Base-by-base conservation (phyloP, 805 yeast genomes). In the Suhomyces sp. region DNA sequence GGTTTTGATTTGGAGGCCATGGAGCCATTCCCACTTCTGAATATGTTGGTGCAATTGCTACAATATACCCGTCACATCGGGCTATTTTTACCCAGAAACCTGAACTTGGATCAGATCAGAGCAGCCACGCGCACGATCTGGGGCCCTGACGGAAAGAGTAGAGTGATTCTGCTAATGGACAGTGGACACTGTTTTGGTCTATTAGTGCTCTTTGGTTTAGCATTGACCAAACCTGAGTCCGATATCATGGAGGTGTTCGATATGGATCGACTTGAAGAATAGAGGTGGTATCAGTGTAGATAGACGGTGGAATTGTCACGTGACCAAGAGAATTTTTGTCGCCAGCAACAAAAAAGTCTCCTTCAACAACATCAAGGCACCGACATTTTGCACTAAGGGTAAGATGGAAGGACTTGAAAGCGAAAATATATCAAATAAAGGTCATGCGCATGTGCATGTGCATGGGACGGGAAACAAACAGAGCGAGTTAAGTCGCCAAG, bases 51-150 rank as follows among this genome's bases (percentile, higher is more conserved):
- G n/a, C 76, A 76, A 19, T 65, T 83, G 53, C 58, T 69, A 29
- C 62, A 63, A 35, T 67, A 81, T 8, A 60, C 82, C 2, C 55
- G 65, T 1, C 79, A 82, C 55, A 78, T 85, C 27, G 83, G 81
- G 6, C 64, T 86, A 3, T 86, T 85, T 60, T 69, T 87, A 19
- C 94, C 94, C 1, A 72, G 83, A 54, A 84, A 82, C 57, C 78
- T 81, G 48, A 73, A 82, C 58, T 58, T 83, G 21, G 68, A 69
- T 29, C 89, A 85, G 57, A 60, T 87, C 6, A 61, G 79, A 0
- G 59, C 63, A 12, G 72, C 81, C 1, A 80, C 87, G 1, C 63
- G 65, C 19, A 68, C 71, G 22, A 60, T 83, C 1, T 68, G 75
- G 48, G 87, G 87, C 0, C 55, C 61, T 0, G 59, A 62, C 1